phyloP scores from a whole-genome alignment of 2,329 filamentous ascomycete genomes.

The Westerdykella sp. region DNA sequence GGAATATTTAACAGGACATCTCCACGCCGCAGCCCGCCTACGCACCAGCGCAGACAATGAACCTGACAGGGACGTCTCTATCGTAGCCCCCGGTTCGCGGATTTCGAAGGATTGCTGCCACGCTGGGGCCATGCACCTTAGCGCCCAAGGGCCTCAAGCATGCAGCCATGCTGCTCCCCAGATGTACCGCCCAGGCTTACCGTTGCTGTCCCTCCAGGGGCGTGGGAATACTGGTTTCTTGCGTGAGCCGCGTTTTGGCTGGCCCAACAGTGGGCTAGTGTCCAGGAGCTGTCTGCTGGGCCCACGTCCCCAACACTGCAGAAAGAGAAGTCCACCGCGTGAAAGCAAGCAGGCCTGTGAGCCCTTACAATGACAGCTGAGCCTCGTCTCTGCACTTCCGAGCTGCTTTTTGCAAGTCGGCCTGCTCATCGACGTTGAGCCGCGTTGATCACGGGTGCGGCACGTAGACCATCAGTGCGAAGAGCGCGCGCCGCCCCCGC shows the following conservation, averaged over 20 bases:
- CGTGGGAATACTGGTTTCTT: slow-evolving; percentile 14
- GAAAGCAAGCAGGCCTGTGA: neutral
- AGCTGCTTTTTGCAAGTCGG: neutral
- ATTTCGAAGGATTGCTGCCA: slow-evolving; percentile 16
- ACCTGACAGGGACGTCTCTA: slow-evolving; percentile 26
- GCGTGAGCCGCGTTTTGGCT: slow-evolving; percentile 28
- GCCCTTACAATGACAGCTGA: neutral
- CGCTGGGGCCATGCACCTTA: slow-evolving; percentile 17
- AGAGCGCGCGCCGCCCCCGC: neutral
- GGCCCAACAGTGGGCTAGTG: slow-evolving; percentile 26
- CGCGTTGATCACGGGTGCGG: neutral
- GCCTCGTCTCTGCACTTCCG: neutral
- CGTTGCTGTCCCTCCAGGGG: slow-evolving; percentile 8
- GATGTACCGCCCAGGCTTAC: slow-evolving; percentile 6
- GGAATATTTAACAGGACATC: slow-evolving; percentile 18
- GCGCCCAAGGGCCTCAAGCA: slow-evolving; percentile 10
- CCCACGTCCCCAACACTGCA: slow-evolving; percentile 3
- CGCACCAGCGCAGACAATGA: slow-evolving; percentile 6
- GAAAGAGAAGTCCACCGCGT: neutral
- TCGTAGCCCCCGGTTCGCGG: slow-evolving; percentile 25
- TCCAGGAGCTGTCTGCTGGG: slow-evolving; percentile 32
- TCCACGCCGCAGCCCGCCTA: slow-evolving; percentile 9
- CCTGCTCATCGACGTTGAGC: neutral
- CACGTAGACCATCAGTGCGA: neutral
- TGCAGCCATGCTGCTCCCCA: slow-evolving; percentile 8